A percentile compares a stretch with the other conserved stretches of the same genome.
Evolutionary conservation across 441 rosid genomes (phyloP).

Genomic region (Croton laevigatus): DNA sequence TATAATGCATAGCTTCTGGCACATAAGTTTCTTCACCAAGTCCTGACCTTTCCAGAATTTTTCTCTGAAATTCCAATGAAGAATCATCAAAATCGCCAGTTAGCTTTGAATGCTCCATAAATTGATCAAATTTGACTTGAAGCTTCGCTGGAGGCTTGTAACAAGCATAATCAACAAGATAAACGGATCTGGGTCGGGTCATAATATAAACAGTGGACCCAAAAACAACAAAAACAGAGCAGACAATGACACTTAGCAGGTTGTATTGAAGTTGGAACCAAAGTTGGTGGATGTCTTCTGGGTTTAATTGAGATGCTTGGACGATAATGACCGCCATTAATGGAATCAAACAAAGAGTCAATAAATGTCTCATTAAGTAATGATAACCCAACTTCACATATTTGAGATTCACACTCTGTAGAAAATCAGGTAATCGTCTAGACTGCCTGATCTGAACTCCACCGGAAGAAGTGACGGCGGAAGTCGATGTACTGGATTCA

Average conservation of each 20-base stretch:
- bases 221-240: slow-evolving; percentile 47
- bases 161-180: slow-evolving; percentile 70
- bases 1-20: slow-evolving; percentile 61
- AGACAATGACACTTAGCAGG: slow-evolving; percentile 48
- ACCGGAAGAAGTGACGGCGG: slow-evolving; percentile 23
- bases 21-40: slow-evolving; percentile 84
- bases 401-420: slow-evolving; percentile 78
- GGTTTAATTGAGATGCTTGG: slow-evolving; percentile 50
- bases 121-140: slow-evolving; percentile 40
- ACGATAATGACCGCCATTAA: slow-evolving; percentile 44
- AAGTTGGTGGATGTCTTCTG: slow-evolving; percentile 55
- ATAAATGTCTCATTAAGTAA: slow-evolving; percentile 50
- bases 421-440: slow-evolving; percentile 67
- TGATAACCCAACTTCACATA: slow-evolving; percentile 72
- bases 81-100: slow-evolving; percentile 63
- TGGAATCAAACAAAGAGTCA: slow-evolving; percentile 56
- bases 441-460: slow-evolving; percentile 62
- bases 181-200: slow-evolving; percentile 70
- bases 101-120: slow-evolving; percentile 64
- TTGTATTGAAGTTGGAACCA: slow-evolving; percentile 78
- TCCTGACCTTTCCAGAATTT: slow-evolving; percentile 76
- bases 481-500: slow-evolving; percentile 11
- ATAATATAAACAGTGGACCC: slow-evolving; percentile 62
- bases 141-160: slow-evolving; percentile 61
- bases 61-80: slow-evolving; percentile 73